A percentile compares a stretch with the other conserved stretches of the same genome.
phyloP scores from a whole-genome alignment of 1,139 yeast species.

The Lodderomyces beijingensis region DNA sequence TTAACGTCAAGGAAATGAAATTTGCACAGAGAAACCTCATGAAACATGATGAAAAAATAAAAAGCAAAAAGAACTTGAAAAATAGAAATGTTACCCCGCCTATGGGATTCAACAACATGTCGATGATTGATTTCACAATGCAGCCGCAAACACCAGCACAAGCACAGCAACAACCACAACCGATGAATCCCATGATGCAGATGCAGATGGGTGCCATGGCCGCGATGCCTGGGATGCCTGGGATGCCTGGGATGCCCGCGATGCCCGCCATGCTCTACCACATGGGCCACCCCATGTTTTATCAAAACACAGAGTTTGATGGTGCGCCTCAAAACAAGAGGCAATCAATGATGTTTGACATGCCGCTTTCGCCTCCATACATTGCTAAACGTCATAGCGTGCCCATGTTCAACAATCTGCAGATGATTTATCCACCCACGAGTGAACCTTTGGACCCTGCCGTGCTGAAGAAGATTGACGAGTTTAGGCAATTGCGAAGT shows the following conservation, averaged over 20 bases:
- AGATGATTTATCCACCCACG: background rate
- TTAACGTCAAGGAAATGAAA: too few relatives aligned
- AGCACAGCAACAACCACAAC: too few relatives aligned
- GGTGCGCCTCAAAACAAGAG: constrained; percentile 11
- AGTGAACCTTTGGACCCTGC: constrained; percentile 1
- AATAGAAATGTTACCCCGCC: too few relatives aligned
- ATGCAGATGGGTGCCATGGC: constrained; percentile 5
- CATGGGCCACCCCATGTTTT: constrained; percentile 13
- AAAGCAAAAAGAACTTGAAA: too few relatives aligned
- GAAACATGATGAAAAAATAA: too few relatives aligned
- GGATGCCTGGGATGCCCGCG: too few relatives aligned
- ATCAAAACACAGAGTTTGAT: constrained; percentile 20
- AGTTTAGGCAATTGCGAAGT: constrained; percentile 32
- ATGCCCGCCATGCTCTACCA: too few relatives aligned
- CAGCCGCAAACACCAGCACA: too few relatives aligned
- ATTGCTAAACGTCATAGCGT: constrained; percentile 10
- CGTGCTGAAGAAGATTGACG: constrained; percentile 25
- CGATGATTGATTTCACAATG: constrained; percentile 4
- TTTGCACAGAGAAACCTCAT: too few relatives aligned
- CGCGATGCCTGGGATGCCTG: too few relatives aligned
- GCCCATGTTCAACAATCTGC: constrained; percentile 6
- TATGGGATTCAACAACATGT: too few relatives aligned
- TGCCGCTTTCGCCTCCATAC: constrained; percentile 2
- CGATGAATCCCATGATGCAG: constrained; percentile 7
- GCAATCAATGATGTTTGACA: constrained; percentile 5